Percentiles rank a stretch among this genome's conserved stretches.
These are phyloP conservation scores for Catunica adiposa DNA, from an alignment of 2,329 filamentous ascomycete genomes.

Conservation along the genomic window DNA sequence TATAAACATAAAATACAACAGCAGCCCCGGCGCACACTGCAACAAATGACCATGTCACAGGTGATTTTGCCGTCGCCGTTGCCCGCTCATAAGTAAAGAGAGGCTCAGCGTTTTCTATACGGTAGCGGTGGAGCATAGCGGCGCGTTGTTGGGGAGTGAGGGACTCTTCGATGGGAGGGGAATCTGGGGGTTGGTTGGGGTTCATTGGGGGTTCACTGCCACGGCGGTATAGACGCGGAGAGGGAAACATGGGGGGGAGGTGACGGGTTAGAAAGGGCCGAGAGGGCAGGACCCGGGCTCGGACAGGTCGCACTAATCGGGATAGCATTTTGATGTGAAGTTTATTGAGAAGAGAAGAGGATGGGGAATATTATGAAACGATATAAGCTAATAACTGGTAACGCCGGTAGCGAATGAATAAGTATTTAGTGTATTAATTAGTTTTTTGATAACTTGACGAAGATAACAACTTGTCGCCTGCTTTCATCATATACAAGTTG, in stretches of 20 bases:
- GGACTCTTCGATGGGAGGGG: conserved; percentile 6
- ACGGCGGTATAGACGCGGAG: conserved; percentile 1
- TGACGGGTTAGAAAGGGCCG: background rate
- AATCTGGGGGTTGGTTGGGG: conserved; percentile 9
- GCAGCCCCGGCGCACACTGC: conserved; percentile 28
- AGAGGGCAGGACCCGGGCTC: background rate
- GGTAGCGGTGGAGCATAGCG: conserved; percentile 14
- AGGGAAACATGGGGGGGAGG: background rate
- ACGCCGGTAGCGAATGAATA: no score
- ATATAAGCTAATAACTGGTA: no score
- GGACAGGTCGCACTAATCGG: background rate
- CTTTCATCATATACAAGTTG: no score
- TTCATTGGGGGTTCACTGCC: conserved; percentile 10
- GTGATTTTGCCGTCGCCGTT: conserved; percentile 20
- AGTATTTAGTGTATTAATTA: no score
- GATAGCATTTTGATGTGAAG: no score
- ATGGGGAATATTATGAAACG: no score
- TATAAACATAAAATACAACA: conserved; percentile 44
- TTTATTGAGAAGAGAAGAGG: no score
- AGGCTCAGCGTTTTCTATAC: conserved; percentile 22
- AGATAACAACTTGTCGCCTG: no score
- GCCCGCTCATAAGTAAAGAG: conserved; percentile 22
- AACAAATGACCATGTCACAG: conserved; percentile 26
- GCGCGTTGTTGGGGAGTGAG: conserved; percentile 6
- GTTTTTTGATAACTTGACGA: no score